Evolutionary conservation across 2,329 filamentous ascomycete genomes (phyloP).

Genomic region (Beauveria sp.): DNA sequence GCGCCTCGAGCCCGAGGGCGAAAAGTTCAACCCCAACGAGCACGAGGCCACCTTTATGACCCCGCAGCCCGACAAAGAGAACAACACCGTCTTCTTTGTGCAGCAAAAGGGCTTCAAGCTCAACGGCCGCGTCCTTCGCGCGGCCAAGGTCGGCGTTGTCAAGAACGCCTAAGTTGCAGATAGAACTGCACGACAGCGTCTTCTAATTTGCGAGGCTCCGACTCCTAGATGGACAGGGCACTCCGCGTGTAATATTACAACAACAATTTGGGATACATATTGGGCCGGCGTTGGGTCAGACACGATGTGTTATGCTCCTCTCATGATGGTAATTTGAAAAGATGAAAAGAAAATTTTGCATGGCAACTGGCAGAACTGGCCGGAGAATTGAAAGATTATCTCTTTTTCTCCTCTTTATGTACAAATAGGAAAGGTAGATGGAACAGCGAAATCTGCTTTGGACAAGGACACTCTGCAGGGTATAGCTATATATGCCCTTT

Average conservation of each 20-base stretch:
- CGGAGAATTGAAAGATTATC: not conserved
- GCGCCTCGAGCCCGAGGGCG: slow-evolving; percentile 72
- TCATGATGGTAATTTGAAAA: slow-evolving; percentile 28
- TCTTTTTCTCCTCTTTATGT: not conserved
- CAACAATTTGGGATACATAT: slow-evolving; percentile 16
- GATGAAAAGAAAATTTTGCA: slow-evolving; percentile 1
- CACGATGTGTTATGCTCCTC: slow-evolving; percentile 36
- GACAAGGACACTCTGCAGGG: not conserved
- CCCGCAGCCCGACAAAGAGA: slow-evolving; percentile 77
- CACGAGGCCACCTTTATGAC: slow-evolving; percentile 97
- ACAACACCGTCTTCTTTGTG: slow-evolving; percentile 82
- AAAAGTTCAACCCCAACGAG: slow-evolving; percentile 92
- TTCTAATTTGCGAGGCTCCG: not conserved
- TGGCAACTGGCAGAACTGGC: slow-evolving; percentile 3
- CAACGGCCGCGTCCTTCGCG: slow-evolving; percentile 81
- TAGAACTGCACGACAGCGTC: not conserved
- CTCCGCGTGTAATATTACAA: slow-evolving; percentile 26
- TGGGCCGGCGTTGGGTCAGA: slow-evolving; percentile 27
- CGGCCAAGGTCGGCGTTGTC: slow-evolving; percentile 92
- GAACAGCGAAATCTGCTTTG: slow-evolving; percentile 4
- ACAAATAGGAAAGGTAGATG: not conserved
- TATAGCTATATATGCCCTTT: slow-evolving; percentile 7
- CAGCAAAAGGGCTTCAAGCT: slow-evolving; percentile 95
- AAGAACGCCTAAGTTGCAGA: slow-evolving; percentile 55
- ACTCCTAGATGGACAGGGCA: slow-evolving; percentile 7